These are phyloP conservation scores for Neonectria sp. DNA, from an alignment of 2,329 filamentous ascomycete species.

Conservation along the genomic window DNA sequence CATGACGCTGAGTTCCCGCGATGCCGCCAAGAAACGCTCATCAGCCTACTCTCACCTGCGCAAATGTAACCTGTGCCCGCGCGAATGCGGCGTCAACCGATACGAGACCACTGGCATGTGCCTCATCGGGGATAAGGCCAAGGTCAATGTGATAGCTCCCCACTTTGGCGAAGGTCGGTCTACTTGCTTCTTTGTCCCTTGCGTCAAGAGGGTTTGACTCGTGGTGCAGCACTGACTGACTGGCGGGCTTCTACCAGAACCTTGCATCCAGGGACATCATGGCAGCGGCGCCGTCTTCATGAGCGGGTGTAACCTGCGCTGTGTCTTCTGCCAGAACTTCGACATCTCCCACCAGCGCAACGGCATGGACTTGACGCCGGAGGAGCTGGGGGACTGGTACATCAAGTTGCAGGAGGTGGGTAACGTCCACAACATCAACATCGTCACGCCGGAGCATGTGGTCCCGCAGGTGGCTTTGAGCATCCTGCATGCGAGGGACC, in stretches of 20 bases:
- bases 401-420: slow-evolving; percentile 85
- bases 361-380: slow-evolving; percentile 83
- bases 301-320: slow-evolving; percentile 80
- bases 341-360: slow-evolving; percentile 88
- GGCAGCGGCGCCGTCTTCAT: slow-evolving; percentile 88
- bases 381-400: slow-evolving; percentile 86
- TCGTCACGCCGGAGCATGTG: slow-evolving; percentile 89
- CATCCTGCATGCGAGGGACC: slow-evolving; percentile 79
- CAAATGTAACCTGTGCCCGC: slow-evolving; percentile 87
- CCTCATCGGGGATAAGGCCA: slow-evolving; percentile 81
- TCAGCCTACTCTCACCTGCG: slow-evolving; percentile 81
- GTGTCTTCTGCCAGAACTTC: slow-evolving; percentile 86
- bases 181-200: slow-evolving; percentile 28
- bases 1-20: slow-evolving; percentile 75
- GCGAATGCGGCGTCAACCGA: slow-evolving; percentile 84
- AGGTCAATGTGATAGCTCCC: slow-evolving; percentile 87
- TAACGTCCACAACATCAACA: slow-evolving; percentile 91
- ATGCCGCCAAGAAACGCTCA: slow-evolving; percentile 81
- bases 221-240: slow-evolving; percentile 14
- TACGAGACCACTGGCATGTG: slow-evolving; percentile 85
- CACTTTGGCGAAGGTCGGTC: slow-evolving; percentile 82
- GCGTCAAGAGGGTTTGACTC: slow-evolving; percentile 2
- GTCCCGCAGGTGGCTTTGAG: slow-evolving; percentile 86
- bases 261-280: slow-evolving; percentile 86
- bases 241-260: slow-evolving; percentile 64